A percentile compares a stretch with the other conserved stretches of the same genome.
phyloP scores from a whole-genome alignment of 352 stramenopile species.

The Globisporangium solare region DNA sequence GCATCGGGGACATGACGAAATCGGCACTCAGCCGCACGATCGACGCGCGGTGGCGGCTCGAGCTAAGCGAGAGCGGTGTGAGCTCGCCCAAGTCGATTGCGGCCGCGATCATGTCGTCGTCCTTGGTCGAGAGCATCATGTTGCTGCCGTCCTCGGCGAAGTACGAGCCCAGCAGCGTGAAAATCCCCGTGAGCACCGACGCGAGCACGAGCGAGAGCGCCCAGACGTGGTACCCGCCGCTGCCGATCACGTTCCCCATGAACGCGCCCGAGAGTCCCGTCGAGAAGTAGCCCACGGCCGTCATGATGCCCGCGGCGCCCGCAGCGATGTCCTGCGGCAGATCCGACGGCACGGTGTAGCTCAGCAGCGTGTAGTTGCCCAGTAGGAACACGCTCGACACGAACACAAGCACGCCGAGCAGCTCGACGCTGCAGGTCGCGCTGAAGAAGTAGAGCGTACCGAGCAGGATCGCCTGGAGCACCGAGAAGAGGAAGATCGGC shows the following conservation, averaged over 20 bases:
- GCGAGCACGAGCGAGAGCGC: constrained; percentile 49
- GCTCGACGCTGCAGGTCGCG: constrained; percentile 36
- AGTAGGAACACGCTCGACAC: constrained; percentile 64
- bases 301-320: constrained; percentile 59
- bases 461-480: constrained; percentile 52
- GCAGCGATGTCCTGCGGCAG: constrained; percentile 67
- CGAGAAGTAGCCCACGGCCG: constrained; percentile 59
- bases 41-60: constrained; percentile 25
- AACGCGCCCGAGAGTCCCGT: constrained; percentile 56
- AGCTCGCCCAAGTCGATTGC: constrained; percentile 24
- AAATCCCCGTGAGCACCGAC: constrained; percentile 51
- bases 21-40: constrained; percentile 33
- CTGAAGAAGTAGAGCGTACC: constrained; percentile 55
- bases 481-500: constrained; percentile 70
- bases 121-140: constrained; percentile 21
- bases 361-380: constrained; percentile 72
- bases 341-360: constrained; percentile 71
- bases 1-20: constrained; percentile 32
- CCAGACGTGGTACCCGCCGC: constrained; percentile 55
- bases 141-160: constrained; percentile 30
- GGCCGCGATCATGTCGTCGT: constrained; percentile 10
- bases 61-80: constrained; percentile 30
- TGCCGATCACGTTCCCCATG: constrained; percentile 60
- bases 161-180: constrained; percentile 53
- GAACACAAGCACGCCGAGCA: constrained; percentile 57